Base-by-base conservation (phyloP, 164 flowering plant genomes). In the Berberis thunbergii region DNA sequence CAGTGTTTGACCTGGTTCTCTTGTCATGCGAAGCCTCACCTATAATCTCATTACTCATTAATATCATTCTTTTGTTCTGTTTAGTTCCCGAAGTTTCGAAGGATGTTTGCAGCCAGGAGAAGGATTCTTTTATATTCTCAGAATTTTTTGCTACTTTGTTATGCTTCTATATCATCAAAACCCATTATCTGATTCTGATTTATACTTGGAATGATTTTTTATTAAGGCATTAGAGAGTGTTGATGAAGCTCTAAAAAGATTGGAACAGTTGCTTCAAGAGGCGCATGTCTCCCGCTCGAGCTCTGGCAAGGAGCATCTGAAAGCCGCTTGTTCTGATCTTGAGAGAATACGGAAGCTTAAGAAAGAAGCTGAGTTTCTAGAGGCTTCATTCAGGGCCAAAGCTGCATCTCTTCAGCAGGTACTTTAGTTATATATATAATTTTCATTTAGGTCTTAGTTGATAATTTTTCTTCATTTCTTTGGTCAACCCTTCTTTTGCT, bases 311-410 rank as follows among this genome's bases (percentile, higher is more conserved):
- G 92, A 95, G 77, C 96, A 91, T 66, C 59, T 91, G 52, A 78
- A 87, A 80, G 99, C 96, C 74, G 97, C 97, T 69, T 95, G 97
- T 72, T 86, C 96, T 72, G 97, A 95, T 71, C 96, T 95, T 64
- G 99, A 95, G 81, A 89, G 80, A 71, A 91, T 95, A 67, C 79
- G 99, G 65, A 89, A 84, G 70, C 94, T 95, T 44, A 95, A 95
- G 72, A 94, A 94, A 76, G 97, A 95, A 74, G 96, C 99, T 59
- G 99, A 95, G 66, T 91, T 91, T 84, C 78, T 95, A 54, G 97
- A 91, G 83, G 99, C 88, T 48, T 95, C 99, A 68, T 91, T 95
- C 69, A 84, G 99, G 74, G 96, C 97, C 42, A 95, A 95, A 80
- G 90, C 91, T n/a, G 94, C 82, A 66, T 89, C 86, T 43, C 85